Conservation (phyloP, 2,329 filamentous ascomycete species). For the Verticillium nubilum region DNA sequence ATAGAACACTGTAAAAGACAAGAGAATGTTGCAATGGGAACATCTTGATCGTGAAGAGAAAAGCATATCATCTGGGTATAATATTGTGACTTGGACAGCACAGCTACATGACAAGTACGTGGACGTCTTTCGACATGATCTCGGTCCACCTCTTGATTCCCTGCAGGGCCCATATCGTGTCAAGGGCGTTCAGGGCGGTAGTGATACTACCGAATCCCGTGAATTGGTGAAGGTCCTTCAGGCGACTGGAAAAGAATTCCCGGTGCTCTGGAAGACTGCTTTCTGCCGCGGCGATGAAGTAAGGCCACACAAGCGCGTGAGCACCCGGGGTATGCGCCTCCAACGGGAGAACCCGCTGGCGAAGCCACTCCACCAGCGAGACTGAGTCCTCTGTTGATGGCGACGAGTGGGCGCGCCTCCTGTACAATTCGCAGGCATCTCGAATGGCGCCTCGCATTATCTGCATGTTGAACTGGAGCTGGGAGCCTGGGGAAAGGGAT, state of each 20-base stretch:
- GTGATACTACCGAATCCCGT: conserved; percentile 32
- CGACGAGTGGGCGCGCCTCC: conserved; percentile 12
- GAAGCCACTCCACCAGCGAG: conserved; percentile 23
- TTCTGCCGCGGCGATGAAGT: conserved; percentile 32
- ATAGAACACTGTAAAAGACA: neutral
- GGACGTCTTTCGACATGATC: conserved; percentile 19
- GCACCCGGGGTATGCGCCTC: conserved; percentile 21
- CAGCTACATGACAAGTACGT: conserved; percentile 22
- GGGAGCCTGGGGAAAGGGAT: conserved; percentile 7
- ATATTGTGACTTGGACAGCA: neutral
- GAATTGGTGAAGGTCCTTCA: conserved; percentile 21
- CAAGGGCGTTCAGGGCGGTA: conserved; percentile 24
- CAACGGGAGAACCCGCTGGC: conserved; percentile 20
- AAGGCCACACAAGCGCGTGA: conserved; percentile 34
- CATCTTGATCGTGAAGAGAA: neutral
- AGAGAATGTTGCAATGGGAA: too few relatives aligned
- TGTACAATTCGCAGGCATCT: conserved; percentile 20
- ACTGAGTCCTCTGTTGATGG: conserved; percentile 15
- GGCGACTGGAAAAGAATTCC: conserved; percentile 24
- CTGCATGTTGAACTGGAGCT: conserved; percentile 13
- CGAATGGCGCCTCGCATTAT: conserved; percentile 17
- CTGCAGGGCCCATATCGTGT: conserved; percentile 25
- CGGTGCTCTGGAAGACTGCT: conserved; percentile 27
- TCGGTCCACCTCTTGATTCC: conserved; percentile 20
- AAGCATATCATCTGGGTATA: neutral